Evolutionary conservation across 164 flowering plant genomes (phyloP).

Genomic region (Chloranthus sessilifolius): DNA sequence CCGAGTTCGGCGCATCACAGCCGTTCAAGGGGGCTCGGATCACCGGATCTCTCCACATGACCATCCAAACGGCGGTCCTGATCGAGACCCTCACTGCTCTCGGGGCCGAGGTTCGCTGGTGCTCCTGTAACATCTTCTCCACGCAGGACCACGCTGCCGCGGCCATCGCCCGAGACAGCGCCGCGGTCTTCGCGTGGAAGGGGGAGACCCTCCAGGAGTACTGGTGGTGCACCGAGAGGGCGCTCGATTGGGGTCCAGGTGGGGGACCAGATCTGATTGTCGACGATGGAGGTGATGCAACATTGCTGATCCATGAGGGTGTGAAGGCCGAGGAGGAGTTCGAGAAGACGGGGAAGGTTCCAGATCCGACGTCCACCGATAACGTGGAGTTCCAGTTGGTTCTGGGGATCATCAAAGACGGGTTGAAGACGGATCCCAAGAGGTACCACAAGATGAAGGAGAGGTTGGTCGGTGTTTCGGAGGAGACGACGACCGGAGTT

Average conservation of each 20-base stretch:
- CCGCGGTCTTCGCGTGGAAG: constrained; percentile 28
- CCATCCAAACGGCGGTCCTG: constrained; percentile 31
- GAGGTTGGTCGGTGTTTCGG: constrained; percentile 31
- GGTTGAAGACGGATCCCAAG: constrained; percentile 28
- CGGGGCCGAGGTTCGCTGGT: constrained; percentile 32
- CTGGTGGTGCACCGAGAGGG: constrained; percentile 37
- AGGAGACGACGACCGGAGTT: constrained; percentile 36
- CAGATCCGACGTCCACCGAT: constrained; percentile 36
- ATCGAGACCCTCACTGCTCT: constrained; percentile 32
- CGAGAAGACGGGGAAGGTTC: constrained; percentile 20
- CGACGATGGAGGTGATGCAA: constrained; percentile 32
- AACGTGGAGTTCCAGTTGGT: constrained; percentile 45
- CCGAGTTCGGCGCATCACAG: constrained; percentile 25
- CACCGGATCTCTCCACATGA: constrained; percentile 32
- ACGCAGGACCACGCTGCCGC: constrained; percentile 29
- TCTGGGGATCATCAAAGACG: constrained; percentile 28
- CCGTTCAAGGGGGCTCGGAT: constrained; percentile 25
- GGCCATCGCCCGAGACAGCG: constrained; percentile 31
- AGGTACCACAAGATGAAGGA: constrained; percentile 35
- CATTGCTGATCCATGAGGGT: constrained; percentile 25
- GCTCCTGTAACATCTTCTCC: constrained; percentile 34
- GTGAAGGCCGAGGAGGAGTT: constrained; percentile 32
- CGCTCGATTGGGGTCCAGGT: constrained; percentile 31
- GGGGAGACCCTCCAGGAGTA: constrained; percentile 30
- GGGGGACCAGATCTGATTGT: constrained; percentile 33